Evolutionary conservation across 1,139 yeast species (phyloP).

Genomic region (Williopsis jadinii): DNA sequence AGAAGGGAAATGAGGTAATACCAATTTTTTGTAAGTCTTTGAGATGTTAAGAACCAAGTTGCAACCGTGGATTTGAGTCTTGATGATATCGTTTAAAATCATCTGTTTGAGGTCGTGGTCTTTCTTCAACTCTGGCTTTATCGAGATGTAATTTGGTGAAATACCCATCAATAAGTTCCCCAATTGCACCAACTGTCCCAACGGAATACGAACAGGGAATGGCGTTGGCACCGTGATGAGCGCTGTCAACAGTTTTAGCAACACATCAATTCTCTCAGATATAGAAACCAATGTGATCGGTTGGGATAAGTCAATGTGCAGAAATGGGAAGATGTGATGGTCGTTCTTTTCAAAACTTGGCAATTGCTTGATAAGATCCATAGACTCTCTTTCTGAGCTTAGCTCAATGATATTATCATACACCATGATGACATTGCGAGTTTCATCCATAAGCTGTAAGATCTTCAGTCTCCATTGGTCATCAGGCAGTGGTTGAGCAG

Average conservation of each 20-base stretch:
- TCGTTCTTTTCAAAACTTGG: constrained; percentile 26
- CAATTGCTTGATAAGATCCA: constrained; percentile 29
- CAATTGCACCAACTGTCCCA: constrained; percentile 44
- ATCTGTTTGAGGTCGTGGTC: constrained; percentile 36
- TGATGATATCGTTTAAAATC: constrained; percentile 35
- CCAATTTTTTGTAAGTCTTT: constrained; percentile 35
- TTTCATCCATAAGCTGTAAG: constrained; percentile 37
- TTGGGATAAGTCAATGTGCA: constrained; percentile 51
- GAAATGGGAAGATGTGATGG: constrained; percentile 33
- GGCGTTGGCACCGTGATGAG: constrained; percentile 41
- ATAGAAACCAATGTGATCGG: constrained; percentile 45
- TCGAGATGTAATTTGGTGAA: constrained; percentile 45
- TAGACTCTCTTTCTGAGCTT: constrained; percentile 44
- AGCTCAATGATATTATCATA: constrained; percentile 54
- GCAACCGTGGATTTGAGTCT: constrained; percentile 40
- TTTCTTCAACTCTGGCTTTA: constrained; percentile 53
- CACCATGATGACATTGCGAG: constrained; percentile 43
- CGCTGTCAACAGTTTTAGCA: constrained; percentile 38
- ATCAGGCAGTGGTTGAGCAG: constrained; percentile 26
- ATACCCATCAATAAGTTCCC: constrained; percentile 47
- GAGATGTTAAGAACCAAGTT: constrained; percentile 35
- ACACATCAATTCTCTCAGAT: constrained; percentile 40
- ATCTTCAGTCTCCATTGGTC: constrained; percentile 41
- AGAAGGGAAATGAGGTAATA: constrained; percentile 41
- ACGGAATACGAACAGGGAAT: constrained; percentile 42